Evolutionary conservation across 2,329 filamentous ascomycete species (phyloP).

Genomic region (Fusarium temperatum): DNA sequence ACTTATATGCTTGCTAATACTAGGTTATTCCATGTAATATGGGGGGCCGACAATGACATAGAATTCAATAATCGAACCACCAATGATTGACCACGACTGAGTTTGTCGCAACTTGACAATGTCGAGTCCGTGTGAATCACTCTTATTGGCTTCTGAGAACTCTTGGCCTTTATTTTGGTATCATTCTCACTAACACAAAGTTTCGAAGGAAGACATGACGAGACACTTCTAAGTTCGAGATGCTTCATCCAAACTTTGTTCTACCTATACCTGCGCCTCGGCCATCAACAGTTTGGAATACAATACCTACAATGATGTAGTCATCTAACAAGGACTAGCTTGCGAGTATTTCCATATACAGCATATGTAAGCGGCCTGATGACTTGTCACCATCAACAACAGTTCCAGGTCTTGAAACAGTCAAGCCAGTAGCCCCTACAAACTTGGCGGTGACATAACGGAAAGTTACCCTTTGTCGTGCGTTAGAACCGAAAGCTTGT

Average conservation of each 20-base stretch:
- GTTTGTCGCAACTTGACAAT: neutral
- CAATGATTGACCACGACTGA: neutral
- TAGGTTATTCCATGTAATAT: neutral
- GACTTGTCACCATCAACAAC: neutral
- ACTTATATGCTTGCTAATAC: neutral
- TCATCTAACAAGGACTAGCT: neutral
- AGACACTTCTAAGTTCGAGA: neutral
- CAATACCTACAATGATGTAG: neutral
- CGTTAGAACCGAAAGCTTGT: conserved; percentile 1
- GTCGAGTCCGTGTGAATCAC: neutral
- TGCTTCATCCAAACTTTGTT: neutral
- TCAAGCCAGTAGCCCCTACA: neutral
- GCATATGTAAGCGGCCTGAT: neutral
- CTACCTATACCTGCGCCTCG: neutral
- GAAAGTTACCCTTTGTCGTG: neutral
- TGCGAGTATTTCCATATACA: neutral
- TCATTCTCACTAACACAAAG: neutral
- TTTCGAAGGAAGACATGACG: neutral
- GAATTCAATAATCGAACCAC: neutral
- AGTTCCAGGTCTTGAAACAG: neutral
- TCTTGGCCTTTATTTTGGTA: neutral
- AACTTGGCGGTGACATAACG: neutral
- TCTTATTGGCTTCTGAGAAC: neutral
- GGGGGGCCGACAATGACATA: neutral
- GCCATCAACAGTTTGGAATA: neutral